phyloP scores from a whole-genome alignment of 1,284 basidiomycete genomes.

The Rugosomyces carneus region DNA sequence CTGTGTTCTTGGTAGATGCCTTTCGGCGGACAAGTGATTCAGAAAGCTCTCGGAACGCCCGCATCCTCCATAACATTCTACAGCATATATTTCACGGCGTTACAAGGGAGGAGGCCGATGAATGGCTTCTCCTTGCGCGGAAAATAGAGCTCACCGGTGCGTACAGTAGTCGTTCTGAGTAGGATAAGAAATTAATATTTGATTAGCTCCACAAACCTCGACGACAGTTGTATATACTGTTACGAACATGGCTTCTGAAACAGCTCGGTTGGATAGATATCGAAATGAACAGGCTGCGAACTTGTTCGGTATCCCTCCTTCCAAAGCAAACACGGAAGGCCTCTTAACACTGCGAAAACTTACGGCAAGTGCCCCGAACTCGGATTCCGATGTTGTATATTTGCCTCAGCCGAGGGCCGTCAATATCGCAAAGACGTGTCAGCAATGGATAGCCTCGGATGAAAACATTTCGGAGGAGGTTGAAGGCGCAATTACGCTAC shows the following conservation, averaged over 20 bases:
- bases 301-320: slow-evolving; percentile 63
- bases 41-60: slow-evolving; percentile 48
- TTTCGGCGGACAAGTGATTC: slow-evolving; percentile 29
- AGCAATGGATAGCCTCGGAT: slow-evolving; percentile 79
- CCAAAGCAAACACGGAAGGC: slow-evolving; percentile 64
- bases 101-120: slow-evolving; percentile 60
- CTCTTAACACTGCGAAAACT: slow-evolving; percentile 66
- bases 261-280: slow-evolving; percentile 72
- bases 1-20: slow-evolving; percentile 38
- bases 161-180: slow-evolving; percentile 6
- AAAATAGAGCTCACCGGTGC: slow-evolving; percentile 56
- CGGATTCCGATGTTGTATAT: slow-evolving; percentile 79
- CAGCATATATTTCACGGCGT: slow-evolving; percentile 57
- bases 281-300: slow-evolving; percentile 87
- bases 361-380: slow-evolving; percentile 71
- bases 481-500: slow-evolving; percentile 68
- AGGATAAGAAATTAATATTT: background rate
- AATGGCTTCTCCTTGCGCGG: slow-evolving; percentile 69
- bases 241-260: slow-evolving; percentile 59
- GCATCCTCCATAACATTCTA: slow-evolving; percentile 56
- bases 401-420: slow-evolving; percentile 84
- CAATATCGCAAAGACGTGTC: slow-evolving; percentile 84
- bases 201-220: slow-evolving; percentile 59
- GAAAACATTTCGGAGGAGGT: slow-evolving; percentile 69
- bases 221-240: slow-evolving; percentile 63